Percentiles rank a stretch among this genome's conserved stretches.
Conservation (phyloP, 2,329 filamentous ascomycete genomes). For the Plectosphaerella cucumerina region DNA sequence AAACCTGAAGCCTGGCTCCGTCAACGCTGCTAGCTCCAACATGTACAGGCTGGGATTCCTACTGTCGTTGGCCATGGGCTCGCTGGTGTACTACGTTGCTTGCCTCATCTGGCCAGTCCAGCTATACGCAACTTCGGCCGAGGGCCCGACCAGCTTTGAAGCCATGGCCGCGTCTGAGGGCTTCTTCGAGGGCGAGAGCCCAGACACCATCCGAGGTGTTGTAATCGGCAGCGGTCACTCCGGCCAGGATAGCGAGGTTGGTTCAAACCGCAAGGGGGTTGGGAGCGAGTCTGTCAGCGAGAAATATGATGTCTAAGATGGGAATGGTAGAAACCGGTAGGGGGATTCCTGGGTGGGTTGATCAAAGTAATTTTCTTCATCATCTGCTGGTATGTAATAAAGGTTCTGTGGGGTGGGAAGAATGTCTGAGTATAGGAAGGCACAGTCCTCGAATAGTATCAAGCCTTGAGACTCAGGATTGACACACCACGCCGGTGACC, state of each 20-base stretch:
- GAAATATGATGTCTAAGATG: not conserved
- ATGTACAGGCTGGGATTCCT: conserved; percentile 23
- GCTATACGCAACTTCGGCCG: conserved; percentile 14
- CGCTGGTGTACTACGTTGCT: conserved; percentile 17
- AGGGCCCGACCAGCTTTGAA: conserved; percentile 11
- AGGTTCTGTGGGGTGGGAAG: no score
- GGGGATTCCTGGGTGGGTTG: no score
- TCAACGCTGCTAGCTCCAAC: conserved; percentile 16
- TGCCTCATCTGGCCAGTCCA: conserved; percentile 13
- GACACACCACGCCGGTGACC: no score
- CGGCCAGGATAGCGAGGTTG: not conserved
- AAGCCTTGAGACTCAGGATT: no score
- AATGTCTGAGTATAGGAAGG: no score
- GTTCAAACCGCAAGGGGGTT: not conserved
- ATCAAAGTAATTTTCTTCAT: no score
- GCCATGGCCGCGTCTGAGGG: conserved; percentile 15
- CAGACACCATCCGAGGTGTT: conserved; percentile 6
- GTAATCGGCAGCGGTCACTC: not conserved
- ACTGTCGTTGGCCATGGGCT: conserved; percentile 18
- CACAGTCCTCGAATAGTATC: no score
- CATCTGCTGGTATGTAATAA: no score
- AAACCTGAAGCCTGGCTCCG: conserved; percentile 13
- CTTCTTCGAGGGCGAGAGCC: conserved; percentile 15
- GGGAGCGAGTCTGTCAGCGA: not conserved
- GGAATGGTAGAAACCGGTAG: no score